Evolutionary conservation across 176 grass and related monocot species (phyloP), one percentile per base, ranked within the genome.

Genomic region (Triticum turgidum): DNA sequence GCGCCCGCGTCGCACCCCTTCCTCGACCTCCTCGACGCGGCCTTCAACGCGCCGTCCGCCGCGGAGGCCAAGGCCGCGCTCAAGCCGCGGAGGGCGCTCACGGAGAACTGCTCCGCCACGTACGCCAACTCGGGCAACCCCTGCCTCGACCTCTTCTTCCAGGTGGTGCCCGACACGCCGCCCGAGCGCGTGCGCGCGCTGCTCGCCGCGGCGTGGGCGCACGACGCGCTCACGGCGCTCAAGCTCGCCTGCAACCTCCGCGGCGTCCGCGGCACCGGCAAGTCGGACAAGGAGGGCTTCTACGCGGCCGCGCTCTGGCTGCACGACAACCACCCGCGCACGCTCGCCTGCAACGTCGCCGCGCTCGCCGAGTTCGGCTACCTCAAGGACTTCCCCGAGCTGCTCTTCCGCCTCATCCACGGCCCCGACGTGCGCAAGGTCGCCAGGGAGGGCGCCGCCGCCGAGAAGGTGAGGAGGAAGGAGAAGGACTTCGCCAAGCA

Each of bases 61-160:
- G 3, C 30, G 4, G 22, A 7, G 5, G 1, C 21, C 1, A 65
- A 47, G 18, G 20, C 11, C 2, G 7, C n/a, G 22, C 22, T 38
- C 44, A 21, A 11, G 54, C 76, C 84, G 3, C 68, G 47, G 11
- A 92, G 70, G 73, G 66, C 85, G 22, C 39, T 13, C 29, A 92
- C 90, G 27, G 68, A 78, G 66, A 89, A 89, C 78, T 0, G 49
- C 54, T 92, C 77, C 21, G 78, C 87, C 10, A 88, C 93, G 38
- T 92, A 82, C 80, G 44, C 78, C 21, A 52, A 66, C 45, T 92
- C 90, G 62, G 90, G 93, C 6, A 78, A 90, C 59, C 59, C 93
- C 11, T 92, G 90, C 85, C 76, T 94, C 4, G 90, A 94, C 78
- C 89, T 91, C 76, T 94, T 91, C 83, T 94, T 94, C 89, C 89